Evolutionary conservation across 2,329 filamentous ascomycete genomes (phyloP), one percentile per base, ranked within the genome.

Genomic region (Fusarium foetens): DNA sequence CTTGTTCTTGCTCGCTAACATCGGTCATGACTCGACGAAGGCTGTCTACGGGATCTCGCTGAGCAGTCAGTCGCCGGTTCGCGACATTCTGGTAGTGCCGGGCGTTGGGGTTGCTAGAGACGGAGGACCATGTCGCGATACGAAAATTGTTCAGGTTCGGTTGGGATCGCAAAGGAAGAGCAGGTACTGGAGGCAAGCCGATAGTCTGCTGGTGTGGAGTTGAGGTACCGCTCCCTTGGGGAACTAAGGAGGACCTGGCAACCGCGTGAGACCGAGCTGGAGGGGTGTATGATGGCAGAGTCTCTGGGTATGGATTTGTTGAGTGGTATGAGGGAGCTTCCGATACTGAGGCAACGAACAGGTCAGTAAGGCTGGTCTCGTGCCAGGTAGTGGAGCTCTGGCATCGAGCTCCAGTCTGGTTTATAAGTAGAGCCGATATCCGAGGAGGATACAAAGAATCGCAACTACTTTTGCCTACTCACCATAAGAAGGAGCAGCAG

Each of bases 401-500:
- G 43, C 51, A 58, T 43, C n/a, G 33, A 39, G 19, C 45, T 59
- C 42, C 43, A 64, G 61, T 43, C 49, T 49, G 51, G 43, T 41
- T 33, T 51, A 66, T 60, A 68, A 67, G 57, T 57, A 64, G 53
- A 54, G 27, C 36, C 36, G 53, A 19, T 42, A 59, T 48, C 39
- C 38, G 33, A 38, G 45, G 43, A 38, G 35, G 54, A 43, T 41
- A 45, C 62, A 46, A 49, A 57, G 53, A 45, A 58, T 60, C 35
- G n/a, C 38, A 46, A 45, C 39, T 49, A 43, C 33, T 41, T 52
- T 43, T 52, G 29, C 41, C 27, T 41, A 83, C 87, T 85, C 75
- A 90, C 88, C 84, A 79, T 92, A 92, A 14, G 91, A 92, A 43
- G 91, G 91, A n/a, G 90, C 90, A 12, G 87, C 87, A 23, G 90